Base-by-base conservation (phyloP, 78 protist species). In the Creolimax fragrantissima region DNA sequence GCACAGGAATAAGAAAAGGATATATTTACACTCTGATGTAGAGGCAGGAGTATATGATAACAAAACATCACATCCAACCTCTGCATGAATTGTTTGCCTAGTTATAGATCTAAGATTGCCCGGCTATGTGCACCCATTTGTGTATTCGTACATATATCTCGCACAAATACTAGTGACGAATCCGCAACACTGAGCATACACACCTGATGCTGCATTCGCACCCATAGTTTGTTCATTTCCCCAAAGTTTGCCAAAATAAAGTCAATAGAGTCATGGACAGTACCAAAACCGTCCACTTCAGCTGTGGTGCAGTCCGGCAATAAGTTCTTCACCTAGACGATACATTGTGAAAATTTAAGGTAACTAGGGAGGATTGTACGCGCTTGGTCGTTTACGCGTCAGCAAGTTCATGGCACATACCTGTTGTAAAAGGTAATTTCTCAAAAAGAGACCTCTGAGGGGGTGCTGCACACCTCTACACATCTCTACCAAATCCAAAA, bases 391-490 rank as follows among this genome's bases (percentile, higher is more conserved):
- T n/a, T n/a, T n/a, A n/a, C n/a, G n/a, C n/a, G n/a, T n/a, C n/a
- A n/a, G n/a, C n/a, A n/a, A n/a, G n/a, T n/a, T n/a, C n/a, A n/a
- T n/a, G n/a, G n/a, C n/a, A 24, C 74, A 32, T 2, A 95, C 92
- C 44, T 92, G 45, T 90, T 95, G 95, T 43, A 95, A 66, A 41
- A 99, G 95, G 86, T 97, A 99, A 93, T 96, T 88, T 85, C 99
- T 94, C 45, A 99, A 89, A 92, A 99, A 99, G 5, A 99, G 95
- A 42, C 99, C 99, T 17, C 99, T 94, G 74, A 97, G 97, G 43
- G 99, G 99, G 89, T 99, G 99, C 95, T 99, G 99, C 88, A 97
- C 99, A 41, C 99, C 99, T 3, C 98, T 91, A 94, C 99, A 98
- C 99, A 98, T 97, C 88, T 99, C 99, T 35, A 97, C 98, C 36